phyloP scores from a whole-genome alignment of 148 eudicot genomes.

The Talinum fruticosum region DNA sequence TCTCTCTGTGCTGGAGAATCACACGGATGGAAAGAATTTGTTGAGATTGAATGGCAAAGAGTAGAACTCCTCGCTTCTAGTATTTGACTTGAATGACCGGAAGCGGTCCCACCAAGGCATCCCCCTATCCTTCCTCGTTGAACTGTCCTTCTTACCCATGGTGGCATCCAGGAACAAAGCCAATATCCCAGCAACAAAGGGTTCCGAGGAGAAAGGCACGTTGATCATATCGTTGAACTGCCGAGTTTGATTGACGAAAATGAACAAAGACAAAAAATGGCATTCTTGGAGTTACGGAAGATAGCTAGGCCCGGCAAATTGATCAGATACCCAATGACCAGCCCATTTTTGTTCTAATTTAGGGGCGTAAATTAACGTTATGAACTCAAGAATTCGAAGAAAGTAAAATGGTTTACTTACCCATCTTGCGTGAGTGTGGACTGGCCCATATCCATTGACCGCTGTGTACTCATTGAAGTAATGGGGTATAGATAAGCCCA shows the following conservation, averaged over 20 bases:
- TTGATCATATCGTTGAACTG: conserved; percentile 98
- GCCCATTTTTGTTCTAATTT: neutral
- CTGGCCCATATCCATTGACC: conserved; percentile 58
- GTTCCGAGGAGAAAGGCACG: conserved; percentile 82
- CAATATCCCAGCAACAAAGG: conserved; percentile 78
- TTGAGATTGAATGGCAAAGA: conserved; percentile 85
- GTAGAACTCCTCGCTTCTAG: conserved; percentile 89
- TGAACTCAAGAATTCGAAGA: neutral
- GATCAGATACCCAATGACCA: neutral
- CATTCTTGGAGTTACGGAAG: neutral
- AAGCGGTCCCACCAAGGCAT: conserved; percentile 83
- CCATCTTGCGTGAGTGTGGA: conserved; percentile 87
- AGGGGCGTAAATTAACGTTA: neutral
- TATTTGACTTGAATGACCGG: conserved; percentile 67
- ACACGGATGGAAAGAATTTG: conserved; percentile 94
- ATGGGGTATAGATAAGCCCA: conserved; percentile 86
- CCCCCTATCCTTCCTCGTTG: conserved; percentile 76
- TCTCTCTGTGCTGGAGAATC: conserved; percentile 14
- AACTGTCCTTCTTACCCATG: conserved; percentile 47
- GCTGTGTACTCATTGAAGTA: conserved; percentile 77
- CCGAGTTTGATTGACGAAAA: conserved; percentile 3
- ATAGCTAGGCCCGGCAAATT: neutral
- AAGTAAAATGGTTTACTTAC: conserved; percentile 32
- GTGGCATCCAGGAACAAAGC: conserved; percentile 65
- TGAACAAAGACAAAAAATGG: neutral